Conservation (phyloP, 306 rosid genomes). For the Erythrophleum fordii region DNA sequence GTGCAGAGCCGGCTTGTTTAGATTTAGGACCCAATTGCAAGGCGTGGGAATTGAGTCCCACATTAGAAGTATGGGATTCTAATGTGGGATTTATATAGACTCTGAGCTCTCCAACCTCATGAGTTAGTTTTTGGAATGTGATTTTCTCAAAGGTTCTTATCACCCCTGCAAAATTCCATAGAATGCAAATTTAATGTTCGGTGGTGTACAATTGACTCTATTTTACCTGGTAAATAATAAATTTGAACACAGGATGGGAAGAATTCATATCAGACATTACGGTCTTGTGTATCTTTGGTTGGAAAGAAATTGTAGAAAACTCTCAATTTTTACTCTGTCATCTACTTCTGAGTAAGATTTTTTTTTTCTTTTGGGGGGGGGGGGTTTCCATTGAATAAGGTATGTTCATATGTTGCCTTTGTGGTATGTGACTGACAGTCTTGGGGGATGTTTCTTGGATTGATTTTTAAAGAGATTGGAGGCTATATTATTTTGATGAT, state of each 20-base stretch:
- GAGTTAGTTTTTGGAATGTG: no score
- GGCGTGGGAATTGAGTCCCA: neutral
- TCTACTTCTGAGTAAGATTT: neutral
- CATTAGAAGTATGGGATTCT: no score
- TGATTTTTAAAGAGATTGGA: neutral
- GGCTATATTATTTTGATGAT: slow-evolving; percentile 32
- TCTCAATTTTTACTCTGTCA: neutral
- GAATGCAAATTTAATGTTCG: neutral
- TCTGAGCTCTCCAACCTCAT: no score
- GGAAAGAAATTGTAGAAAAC: neutral
- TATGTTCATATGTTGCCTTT: neutral
- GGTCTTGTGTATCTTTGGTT: neutral
- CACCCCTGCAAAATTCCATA: neutral
- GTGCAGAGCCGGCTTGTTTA: neutral
- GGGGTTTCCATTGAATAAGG: neutral
- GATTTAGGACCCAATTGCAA: neutral
- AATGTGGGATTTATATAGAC: no score
- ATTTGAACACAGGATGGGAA: neutral
- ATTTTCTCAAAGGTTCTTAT: no score
- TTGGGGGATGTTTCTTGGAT: neutral
- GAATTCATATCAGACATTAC: neutral
- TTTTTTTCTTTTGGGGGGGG: neutral
- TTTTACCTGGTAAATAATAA: neutral
- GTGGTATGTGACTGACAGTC: neutral
- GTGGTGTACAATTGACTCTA: neutral